Conservation (phyloP, 352 stramenopile genomes). For the Globisporangium nagaii region DNA sequence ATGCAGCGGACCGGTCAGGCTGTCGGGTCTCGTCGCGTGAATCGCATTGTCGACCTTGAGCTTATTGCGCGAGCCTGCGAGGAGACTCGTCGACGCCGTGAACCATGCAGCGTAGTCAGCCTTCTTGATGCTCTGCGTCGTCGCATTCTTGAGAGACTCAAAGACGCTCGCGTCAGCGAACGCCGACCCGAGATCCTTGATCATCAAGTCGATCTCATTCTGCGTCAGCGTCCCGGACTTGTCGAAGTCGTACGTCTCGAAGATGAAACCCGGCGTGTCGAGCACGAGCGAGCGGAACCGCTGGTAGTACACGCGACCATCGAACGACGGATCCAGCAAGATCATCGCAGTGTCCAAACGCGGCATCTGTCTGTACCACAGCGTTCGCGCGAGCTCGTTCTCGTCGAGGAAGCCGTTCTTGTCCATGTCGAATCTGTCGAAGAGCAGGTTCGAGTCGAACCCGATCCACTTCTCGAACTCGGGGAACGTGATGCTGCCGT, state of each 20-base stretch:
- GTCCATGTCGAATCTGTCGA: constrained; percentile 80
- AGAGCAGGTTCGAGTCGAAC: constrained; percentile 68
- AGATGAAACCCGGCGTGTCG: constrained; percentile 53
- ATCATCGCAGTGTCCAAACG: constrained; percentile 61
- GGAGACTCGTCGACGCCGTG: constrained; percentile 53
- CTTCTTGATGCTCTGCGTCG: constrained; percentile 35
- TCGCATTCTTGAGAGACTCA: constrained; percentile 29
- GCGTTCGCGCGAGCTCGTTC: constrained; percentile 60
- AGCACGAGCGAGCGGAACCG: constrained; percentile 38
- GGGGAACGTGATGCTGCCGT: constrained; percentile 53
- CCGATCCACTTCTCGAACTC: constrained; percentile 75
- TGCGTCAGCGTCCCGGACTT: constrained; percentile 42
- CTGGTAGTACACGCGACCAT: constrained; percentile 76
- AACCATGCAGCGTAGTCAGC: constrained; percentile 52
- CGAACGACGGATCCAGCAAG: constrained; percentile 73
- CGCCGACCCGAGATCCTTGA: constrained; percentile 48
- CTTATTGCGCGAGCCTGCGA: constrained; percentile 40
- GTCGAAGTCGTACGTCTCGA: constrained; percentile 74
- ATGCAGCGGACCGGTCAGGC: constrained; percentile 82
- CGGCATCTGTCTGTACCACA: constrained; percentile 72
- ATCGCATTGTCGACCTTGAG: constrained; percentile 92
- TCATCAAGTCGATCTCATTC: constrained; percentile 59
- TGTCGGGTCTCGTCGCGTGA: constrained; percentile 89
- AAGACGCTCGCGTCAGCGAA: constrained; percentile 39
- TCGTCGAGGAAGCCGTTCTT: constrained; percentile 83